A percentile compares a stretch with the other conserved stretches of the same genome.
Evolutionary conservation across 1,284 basidiomycete species (phyloP).

Genomic region (Omphalotus olearius): DNA sequence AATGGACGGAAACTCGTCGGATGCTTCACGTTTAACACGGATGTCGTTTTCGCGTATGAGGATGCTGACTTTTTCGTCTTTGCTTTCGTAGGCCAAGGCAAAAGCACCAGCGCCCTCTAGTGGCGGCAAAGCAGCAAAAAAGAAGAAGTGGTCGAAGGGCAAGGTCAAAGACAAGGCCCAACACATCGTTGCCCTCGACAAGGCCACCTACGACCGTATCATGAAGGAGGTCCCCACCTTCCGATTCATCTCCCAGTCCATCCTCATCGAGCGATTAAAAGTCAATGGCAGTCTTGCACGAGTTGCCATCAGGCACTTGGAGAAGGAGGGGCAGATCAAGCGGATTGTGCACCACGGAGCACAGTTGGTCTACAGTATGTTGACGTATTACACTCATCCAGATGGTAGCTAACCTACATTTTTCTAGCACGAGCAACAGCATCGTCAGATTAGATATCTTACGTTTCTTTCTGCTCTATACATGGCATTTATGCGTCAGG

Average conservation of each 20-base stretch:
- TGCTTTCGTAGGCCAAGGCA: constrained; percentile 61
- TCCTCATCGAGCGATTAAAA: constrained; percentile 97
- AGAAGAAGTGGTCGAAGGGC: constrained; percentile 99
- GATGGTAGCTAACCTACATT: constrained; percentile 8
- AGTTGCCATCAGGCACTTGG: constrained; percentile 89
- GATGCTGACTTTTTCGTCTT: constrained; percentile 5
- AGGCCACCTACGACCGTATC: constrained; percentile 90
- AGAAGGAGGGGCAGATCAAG: constrained; percentile 96
- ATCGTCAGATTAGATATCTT: constrained; percentile 49
- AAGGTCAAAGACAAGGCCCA: constrained; percentile 99
- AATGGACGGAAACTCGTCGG: constrained; percentile 4
- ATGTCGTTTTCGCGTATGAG: constrained; percentile 7
- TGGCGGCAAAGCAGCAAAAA: constrained; percentile 86
- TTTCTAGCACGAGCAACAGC: constrained; percentile 59
- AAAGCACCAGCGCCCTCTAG: constrained; percentile 68
- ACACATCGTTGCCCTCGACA: constrained; percentile 93
- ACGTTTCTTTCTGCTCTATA: constrained; percentile 16
- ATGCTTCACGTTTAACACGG: constrained; percentile 10
- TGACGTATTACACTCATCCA: constrained; percentile 6
- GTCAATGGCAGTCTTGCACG: constrained; percentile 96
- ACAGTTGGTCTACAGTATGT: constrained; percentile 92
- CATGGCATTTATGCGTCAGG: constrained; percentile 28
- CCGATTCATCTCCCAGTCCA: constrained; percentile 97
- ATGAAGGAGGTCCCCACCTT: constrained; percentile 99
- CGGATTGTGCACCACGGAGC: constrained; percentile 93